phyloP scores from a whole-genome alignment of 2,329 filamentous ascomycete species.

The Aspergillus awamori region DNA sequence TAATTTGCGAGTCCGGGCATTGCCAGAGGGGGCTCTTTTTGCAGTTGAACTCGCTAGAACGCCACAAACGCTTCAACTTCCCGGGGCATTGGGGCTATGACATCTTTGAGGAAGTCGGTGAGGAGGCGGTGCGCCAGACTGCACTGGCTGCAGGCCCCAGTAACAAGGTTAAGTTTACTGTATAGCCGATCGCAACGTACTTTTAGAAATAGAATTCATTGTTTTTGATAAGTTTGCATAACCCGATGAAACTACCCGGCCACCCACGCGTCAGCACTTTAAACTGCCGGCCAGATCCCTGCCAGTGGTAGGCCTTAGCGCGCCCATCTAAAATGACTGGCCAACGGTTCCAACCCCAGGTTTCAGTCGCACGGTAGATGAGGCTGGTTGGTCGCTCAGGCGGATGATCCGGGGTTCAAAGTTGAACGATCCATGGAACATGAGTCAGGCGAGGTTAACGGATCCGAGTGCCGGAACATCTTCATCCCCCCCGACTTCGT shows the following conservation, averaged over 20 bases:
- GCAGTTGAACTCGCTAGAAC: conserved; percentile 30
- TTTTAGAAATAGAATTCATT: background rate
- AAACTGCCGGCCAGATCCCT: background rate
- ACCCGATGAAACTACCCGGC: background rate
- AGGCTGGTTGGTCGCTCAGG: background rate
- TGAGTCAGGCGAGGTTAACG: background rate
- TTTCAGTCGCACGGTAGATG: background rate
- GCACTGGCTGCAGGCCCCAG: conserved; percentile 19
- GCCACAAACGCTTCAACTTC: conserved; percentile 40
- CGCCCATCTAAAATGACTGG: background rate
- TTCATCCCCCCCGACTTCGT: background rate
- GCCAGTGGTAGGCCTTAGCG: background rate
- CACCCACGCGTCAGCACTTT: background rate
- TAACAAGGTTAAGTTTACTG: conserved; percentile 28
- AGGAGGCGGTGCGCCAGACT: conserved; percentile 24
- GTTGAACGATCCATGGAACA: background rate
- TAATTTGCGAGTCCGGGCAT: conserved; percentile 13
- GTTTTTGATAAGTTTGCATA: background rate
- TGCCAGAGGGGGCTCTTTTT: conserved; percentile 30
- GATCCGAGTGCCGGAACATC: background rate
- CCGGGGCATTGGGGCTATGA: conserved; percentile 34
- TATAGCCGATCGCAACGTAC: conserved; percentile 14
- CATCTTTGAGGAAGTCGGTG: conserved; percentile 38
- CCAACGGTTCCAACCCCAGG: background rate
- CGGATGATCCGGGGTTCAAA: background rate